Base-by-base conservation (phyloP, 768 basidiomycete species). In the Mycena rosella region DNA sequence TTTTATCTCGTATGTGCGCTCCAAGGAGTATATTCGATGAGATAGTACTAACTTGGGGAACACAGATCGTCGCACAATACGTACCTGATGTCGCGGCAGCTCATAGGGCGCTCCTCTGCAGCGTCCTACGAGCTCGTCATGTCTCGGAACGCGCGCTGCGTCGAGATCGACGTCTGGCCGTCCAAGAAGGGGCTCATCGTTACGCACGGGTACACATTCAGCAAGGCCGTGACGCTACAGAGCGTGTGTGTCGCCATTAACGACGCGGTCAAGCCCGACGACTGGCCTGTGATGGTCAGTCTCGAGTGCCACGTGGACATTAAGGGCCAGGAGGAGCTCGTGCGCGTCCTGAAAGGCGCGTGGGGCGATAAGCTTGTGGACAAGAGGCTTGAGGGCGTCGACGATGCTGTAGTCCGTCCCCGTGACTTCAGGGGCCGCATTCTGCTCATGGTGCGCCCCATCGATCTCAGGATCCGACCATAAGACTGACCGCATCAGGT, bases 121-220 rank as follows among this genome's bases (percentile, higher is more conserved):
- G 81, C 79, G 5, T 84, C 82, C 0, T 91, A 91, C 70, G 84
- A 79, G 3, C 83, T 88, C 66, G 87, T 90, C 30, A 76, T 90
- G 20, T 78, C 77, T 34, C 81, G 84, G 7, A 79, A 82, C 53
- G 86, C 84, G 11, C 83, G 88, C 22, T 89, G 88, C 70, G 86
- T 90, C 79, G 89, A 91, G 73, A 88, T 91, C 55, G 89, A 91
- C 69, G 89, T 89, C 10, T 91, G 90, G 89, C 82, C 87, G 7
- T 85, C 85, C 0, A 77, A 80, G 9, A 80, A 83, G 44, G 87
- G 88, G 0, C 81, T 85, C 15, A 76, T 88, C 55, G 88, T 90
- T 34, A 90, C 87, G 0, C 89, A 90, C 68, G 89, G 89, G 1
- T 80, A 86, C 69, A 90, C 89, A 2, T 80, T 89, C 64, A 87